These are phyloP conservation scores for Rhododendron mucronatum DNA, from an alignment of 148 eudicot genomes.

Conservation along the genomic window DNA sequence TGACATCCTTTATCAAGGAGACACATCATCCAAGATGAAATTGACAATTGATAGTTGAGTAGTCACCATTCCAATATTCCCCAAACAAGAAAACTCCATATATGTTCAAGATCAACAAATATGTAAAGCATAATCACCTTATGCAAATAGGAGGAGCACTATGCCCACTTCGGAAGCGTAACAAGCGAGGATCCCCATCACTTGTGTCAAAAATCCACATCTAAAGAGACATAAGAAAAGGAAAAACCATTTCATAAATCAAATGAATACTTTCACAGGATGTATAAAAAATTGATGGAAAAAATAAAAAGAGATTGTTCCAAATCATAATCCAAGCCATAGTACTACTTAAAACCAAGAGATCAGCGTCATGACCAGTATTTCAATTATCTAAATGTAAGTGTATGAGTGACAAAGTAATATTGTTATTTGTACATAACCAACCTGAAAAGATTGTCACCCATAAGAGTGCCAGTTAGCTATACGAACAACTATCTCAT, in stretches of 20 bases:
- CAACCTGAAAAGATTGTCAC: background rate
- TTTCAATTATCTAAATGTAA: background rate
- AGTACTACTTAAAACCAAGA: background rate
- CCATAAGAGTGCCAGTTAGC: background rate
- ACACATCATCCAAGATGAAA: background rate
- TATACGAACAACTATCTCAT: background rate
- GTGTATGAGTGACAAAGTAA: background rate
- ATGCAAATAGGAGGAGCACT: constrained; percentile 98
- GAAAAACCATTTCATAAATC: background rate
- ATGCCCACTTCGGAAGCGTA: constrained; percentile 94
- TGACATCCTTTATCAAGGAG: background rate
- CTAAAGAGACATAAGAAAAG: constrained; percentile 26
- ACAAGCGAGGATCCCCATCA: constrained; percentile 93
- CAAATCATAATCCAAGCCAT: background rate
- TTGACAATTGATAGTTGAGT: background rate
- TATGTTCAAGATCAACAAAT: background rate
- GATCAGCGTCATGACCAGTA: background rate
- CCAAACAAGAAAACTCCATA: background rate
- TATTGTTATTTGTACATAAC: background rate
- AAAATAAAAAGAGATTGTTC: background rate
- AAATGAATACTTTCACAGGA: background rate
- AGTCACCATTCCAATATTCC: background rate
- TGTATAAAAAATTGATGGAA: background rate
- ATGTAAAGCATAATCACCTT: constrained; percentile 34
- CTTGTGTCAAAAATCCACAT: constrained; percentile 97